phyloP scores from a whole-genome alignment of 345 rosid species.

The Carallia brachiata region DNA sequence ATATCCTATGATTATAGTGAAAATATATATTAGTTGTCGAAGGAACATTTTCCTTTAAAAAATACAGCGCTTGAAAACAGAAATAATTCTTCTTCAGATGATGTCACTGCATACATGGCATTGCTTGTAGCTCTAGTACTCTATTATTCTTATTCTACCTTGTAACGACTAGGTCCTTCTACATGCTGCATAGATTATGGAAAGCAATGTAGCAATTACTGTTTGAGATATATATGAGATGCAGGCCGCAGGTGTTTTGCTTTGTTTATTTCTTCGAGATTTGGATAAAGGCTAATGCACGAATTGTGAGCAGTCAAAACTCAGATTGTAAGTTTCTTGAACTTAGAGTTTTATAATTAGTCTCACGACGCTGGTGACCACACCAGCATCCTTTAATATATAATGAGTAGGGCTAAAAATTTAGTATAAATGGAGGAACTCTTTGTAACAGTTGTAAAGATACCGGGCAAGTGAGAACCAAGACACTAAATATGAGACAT shows the following conservation, averaged over 20 bases:
- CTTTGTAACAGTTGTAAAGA: constrained; percentile 33
- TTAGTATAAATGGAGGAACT: constrained; percentile 21
- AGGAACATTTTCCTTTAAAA: too few relatives aligned
- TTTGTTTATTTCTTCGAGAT: not conserved
- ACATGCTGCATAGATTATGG: not conserved
- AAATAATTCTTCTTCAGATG: not conserved
- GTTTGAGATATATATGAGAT: not conserved
- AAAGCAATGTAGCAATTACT: not conserved
- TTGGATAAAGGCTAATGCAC: constrained; percentile 13
- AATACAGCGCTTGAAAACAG: too few relatives aligned
- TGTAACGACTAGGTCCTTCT: not conserved
- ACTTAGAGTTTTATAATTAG: not conserved
- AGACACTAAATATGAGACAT: constrained; percentile 8
- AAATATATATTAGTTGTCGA: too few relatives aligned
- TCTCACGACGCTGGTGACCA: constrained; percentile 1
- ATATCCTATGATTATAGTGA: too few relatives aligned
- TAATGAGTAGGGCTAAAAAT: constrained; percentile 4
- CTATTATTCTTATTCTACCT: not conserved
- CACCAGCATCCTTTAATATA: not conserved
- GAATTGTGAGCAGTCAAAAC: constrained; percentile 22
- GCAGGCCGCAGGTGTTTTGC: not conserved
- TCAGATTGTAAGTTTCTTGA: constrained; percentile 4
- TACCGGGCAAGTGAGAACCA: constrained; percentile 17
- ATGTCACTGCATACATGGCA: constrained; percentile 7
- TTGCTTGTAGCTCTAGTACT: not conserved